Evolutionary conservation across 805 yeast genomes (phyloP).

Genomic region (Saccharomyces mikatae): DNA sequence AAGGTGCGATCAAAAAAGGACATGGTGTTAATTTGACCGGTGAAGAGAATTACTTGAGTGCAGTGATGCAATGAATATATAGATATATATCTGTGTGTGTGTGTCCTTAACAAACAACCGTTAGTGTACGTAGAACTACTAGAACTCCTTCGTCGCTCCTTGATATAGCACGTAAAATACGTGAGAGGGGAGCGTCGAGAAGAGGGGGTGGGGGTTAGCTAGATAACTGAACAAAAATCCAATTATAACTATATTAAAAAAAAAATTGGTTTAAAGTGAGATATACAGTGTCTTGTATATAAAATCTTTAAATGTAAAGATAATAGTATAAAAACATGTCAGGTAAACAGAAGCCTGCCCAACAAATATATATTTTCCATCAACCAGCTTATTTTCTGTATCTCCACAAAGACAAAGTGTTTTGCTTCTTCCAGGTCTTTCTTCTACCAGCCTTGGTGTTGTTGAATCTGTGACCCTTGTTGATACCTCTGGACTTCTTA

Average conservation of each 20-base stretch:
- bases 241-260: background rate
- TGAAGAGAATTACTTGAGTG: background rate
- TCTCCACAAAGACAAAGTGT: conserved; percentile 98
- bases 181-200: background rate
- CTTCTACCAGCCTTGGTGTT: conserved; percentile 98
- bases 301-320: background rate
- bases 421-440: conserved; percentile 99
- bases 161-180: background rate
- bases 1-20: background rate
- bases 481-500: conserved; percentile 99
- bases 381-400: conserved; percentile 68
- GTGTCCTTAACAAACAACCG: background rate
- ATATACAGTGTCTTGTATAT: background rate
- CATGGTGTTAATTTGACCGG: background rate
- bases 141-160: background rate
- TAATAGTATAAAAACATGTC: background rate
- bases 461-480: conserved; percentile 99
- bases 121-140: background rate
- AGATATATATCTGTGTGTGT: background rate
- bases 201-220: background rate
- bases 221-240: background rate
- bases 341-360: background rate
- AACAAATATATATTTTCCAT: background rate
- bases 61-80: background rate
- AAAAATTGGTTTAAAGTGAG: background rate